Percentiles rank a stretch among this genome's conserved stretches.
These are phyloP conservation scores for Celoporthe dispersa DNA, from an alignment of 2,329 filamentous ascomycete genomes.

Conservation along the genomic window DNA sequence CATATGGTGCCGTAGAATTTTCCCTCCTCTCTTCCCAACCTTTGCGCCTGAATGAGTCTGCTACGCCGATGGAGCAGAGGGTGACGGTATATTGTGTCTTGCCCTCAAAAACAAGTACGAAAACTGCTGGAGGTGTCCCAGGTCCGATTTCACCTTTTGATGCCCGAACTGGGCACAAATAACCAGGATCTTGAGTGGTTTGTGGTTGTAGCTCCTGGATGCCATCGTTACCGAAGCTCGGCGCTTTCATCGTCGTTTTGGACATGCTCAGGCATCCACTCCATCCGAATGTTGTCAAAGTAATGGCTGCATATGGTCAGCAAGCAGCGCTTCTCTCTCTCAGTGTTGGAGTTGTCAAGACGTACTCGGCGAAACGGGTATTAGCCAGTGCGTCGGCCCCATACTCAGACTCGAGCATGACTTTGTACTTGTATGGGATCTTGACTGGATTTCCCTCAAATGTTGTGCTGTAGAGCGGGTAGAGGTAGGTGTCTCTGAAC, in stretches of 20 bases:
- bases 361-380: slow-evolving; percentile 58
- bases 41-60: not conserved
- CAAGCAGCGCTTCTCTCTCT: not conserved
- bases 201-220: too few relatives aligned
- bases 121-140: not conserved
- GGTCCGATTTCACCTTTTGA: not conserved
- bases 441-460: slow-evolving; percentile 71
- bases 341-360: not conserved
- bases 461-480: slow-evolving; percentile 68
- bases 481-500: slow-evolving; percentile 62
- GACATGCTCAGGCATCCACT: slow-evolving; percentile 36
- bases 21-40: not conserved
- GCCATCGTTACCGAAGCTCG: not conserved
- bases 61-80: not conserved
- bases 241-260: slow-evolving; percentile 1
- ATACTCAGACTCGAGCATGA: slow-evolving; percentile 64
- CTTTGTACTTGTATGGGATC: slow-evolving; percentile 66
- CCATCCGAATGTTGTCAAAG: slow-evolving; percentile 45
- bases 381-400: slow-evolving; percentile 53
- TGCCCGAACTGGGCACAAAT: not conserved
- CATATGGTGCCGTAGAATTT: not conserved
- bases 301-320: slow-evolving; percentile 42
- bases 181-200: too few relatives aligned
- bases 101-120: not conserved
- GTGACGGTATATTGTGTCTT: not conserved